These are phyloP conservation scores for Cutaneotrichosporon sp. DNA, from an alignment of 1,284 basidiomycete genomes.

Conservation along the genomic window DNA sequence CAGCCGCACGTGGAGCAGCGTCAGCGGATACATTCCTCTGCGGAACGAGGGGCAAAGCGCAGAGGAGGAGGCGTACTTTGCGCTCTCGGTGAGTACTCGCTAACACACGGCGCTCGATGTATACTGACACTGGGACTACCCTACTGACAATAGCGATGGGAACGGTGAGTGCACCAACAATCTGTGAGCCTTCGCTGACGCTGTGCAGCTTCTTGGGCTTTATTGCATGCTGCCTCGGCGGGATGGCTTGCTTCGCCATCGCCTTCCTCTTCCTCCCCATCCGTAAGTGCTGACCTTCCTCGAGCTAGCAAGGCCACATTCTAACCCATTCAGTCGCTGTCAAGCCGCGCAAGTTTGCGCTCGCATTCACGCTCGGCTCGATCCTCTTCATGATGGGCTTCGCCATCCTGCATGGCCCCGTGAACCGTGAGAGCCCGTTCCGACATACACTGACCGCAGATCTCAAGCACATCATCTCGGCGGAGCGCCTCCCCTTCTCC, in stretches of 20 bases:
- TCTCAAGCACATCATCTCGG: conserved; percentile 80
- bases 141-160: conserved; percentile 41
- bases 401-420: conserved; percentile 60
- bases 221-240: conserved; percentile 82
- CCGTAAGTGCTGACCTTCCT: conserved; percentile 37
- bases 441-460: conserved; percentile 55
- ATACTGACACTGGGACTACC: not conserved
- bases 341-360: conserved; percentile 83
- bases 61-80: conserved; percentile 97
- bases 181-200: not conserved
- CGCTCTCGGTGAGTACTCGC: conserved; percentile 67
- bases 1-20: conserved; percentile 58
- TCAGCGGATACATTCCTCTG: conserved; percentile 80
- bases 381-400: conserved; percentile 43
- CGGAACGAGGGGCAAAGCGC: conserved; percentile 78
- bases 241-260: conserved; percentile 91
- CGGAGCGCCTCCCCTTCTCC: conserved; percentile 86
- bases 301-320: not conserved
- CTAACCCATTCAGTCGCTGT: conserved; percentile 60
- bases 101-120: not conserved
- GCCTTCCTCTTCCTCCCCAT: conserved; percentile 88
- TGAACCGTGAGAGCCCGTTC: conserved; percentile 43
- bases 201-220: conserved; percentile 81
- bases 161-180: conserved; percentile 30
- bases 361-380: conserved; percentile 70